Evolutionary conservation across 75 land plant genomes (phyloP).

Genomic region (Ceratopteris richardii): DNA sequence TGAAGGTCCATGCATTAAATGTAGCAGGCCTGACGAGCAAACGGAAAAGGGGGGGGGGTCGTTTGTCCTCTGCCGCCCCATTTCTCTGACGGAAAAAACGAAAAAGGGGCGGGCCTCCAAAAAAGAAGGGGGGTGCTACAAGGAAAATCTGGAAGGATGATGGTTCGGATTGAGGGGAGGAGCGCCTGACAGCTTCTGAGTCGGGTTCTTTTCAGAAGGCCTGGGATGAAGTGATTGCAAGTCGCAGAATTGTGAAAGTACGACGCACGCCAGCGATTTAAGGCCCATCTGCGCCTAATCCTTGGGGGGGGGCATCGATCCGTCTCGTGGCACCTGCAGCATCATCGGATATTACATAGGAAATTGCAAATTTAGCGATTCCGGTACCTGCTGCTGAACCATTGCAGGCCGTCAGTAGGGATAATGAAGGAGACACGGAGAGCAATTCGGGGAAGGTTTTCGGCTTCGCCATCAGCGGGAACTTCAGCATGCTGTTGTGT

Average conservation of each 20-base stretch:
- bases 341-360: constrained; percentile 5
- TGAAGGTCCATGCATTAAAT: no score
- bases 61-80: no score
- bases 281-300: constrained; percentile 42
- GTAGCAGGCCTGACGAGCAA: no score
- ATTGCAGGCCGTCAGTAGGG: constrained; percentile 4
- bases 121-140: constrained; percentile 30
- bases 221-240: constrained; percentile 72
- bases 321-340: constrained; percentile 54
- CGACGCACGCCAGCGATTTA: constrained; percentile 36
- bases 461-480: no score
- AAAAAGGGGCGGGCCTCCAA: background rate
- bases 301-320: constrained; percentile 70
- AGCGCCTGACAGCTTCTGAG: constrained; percentile 6
- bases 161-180: constrained; percentile 21
- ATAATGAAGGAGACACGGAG: no score
- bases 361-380: background rate
- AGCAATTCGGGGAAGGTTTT: no score
- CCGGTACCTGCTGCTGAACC: background rate
- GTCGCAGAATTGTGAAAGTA: constrained; percentile 80
- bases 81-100: no score
- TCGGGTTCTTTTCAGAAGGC: constrained; percentile 51
- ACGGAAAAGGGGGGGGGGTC: no score
- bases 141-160: constrained; percentile 33
- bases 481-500: no score